Percentiles rank a stretch among this genome's conserved stretches.
Conservation (phyloP, 1,284 basidiomycete species). For the Cutaneotrichosporon sp. region DNA sequence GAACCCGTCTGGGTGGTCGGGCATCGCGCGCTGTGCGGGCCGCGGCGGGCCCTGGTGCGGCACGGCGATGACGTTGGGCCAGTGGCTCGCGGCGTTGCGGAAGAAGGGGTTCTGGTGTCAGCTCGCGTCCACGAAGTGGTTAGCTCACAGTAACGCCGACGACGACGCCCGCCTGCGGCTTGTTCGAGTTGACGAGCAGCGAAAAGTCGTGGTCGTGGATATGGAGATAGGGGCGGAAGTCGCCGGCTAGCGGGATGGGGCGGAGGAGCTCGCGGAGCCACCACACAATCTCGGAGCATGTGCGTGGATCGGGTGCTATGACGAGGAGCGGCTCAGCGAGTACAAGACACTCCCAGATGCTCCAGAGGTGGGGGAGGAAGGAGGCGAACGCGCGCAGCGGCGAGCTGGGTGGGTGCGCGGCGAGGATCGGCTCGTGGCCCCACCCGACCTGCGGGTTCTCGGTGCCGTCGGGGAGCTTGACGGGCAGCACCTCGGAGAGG, state of each 20-base stretch:
- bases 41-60: conserved; percentile 20
- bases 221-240: conserved; percentile 91
- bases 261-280: conserved; percentile 86
- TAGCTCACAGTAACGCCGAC: conserved; percentile 72
- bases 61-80: conserved; percentile 73
- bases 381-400: conserved; percentile 73
- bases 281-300: conserved; percentile 78
- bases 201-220: conserved; percentile 88
- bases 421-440: conserved; percentile 61
- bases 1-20: conserved; percentile 68
- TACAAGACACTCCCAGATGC: conserved; percentile 88
- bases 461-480: conserved; percentile 67
- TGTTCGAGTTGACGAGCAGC: conserved; percentile 73
- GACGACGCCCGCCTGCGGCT: conserved; percentile 79
- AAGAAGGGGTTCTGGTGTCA: conserved; percentile 76
- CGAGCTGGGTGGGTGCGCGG: conserved; percentile 69
- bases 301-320: conserved; percentile 75
- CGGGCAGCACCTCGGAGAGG: conserved; percentile 70
- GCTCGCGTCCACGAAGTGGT: not conserved
- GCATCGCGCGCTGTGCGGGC: conserved; percentile 13
- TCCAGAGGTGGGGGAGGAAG: conserved; percentile 79
- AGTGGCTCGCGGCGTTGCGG: conserved; percentile 81
- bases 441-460: conserved; percentile 67
- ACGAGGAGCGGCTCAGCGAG: conserved; percentile 86
- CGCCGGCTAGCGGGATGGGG: conserved; percentile 83